Base-by-base conservation (phyloP, 2,329 filamentous ascomycete genomes). In the Fusarium xylarioides region DNA sequence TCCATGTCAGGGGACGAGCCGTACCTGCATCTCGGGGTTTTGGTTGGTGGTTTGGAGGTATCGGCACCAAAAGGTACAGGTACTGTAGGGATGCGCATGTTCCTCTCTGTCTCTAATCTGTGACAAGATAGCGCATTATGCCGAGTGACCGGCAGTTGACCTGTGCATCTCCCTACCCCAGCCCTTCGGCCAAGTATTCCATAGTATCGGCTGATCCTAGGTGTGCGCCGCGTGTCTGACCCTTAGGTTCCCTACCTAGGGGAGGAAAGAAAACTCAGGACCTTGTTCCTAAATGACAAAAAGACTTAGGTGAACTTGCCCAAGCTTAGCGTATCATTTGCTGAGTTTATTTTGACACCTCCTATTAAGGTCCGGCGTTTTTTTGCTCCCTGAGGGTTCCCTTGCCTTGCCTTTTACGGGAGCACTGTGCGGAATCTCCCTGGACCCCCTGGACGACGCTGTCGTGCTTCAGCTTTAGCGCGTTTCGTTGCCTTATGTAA, bases 1-100 rank as follows among this genome's bases (percentile, higher is more conserved):
- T 76, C 75, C 75, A 77, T 77, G 75, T 77, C 75, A 77, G 75
- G 75, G 75, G 75, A 65, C 67, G 57, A 68, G 74, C 63, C 58
- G 75, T 73, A 74, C 75, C 75, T 77, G 75, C 75, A 75, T 75
- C 74, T 67, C 71, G 43, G 32, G 30, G 38, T 57, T 69, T 59
- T 77, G 75, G 75, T 77, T 77, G 70, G 75, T 74, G 73, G 59
- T 74, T 68, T 66, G 38, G 30, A 68, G 62, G 55, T 53, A 66
- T 58, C 52, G 37, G 69, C 62, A 73, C 63, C 57, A 12, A 12
- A 28, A 28, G 23, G 44, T 21, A 28, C 44, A 28, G 44, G 26
- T 11, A 21, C 44, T 47, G 44, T 64, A 68, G 49, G 40, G 37
- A 61, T 50, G 44, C 68, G 60, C 37, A 38, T 38, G 37, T 59